These are phyloP conservation scores for Amanita muscaria DNA, from an alignment of 768 basidiomycete species.

Conservation along the genomic window DNA sequence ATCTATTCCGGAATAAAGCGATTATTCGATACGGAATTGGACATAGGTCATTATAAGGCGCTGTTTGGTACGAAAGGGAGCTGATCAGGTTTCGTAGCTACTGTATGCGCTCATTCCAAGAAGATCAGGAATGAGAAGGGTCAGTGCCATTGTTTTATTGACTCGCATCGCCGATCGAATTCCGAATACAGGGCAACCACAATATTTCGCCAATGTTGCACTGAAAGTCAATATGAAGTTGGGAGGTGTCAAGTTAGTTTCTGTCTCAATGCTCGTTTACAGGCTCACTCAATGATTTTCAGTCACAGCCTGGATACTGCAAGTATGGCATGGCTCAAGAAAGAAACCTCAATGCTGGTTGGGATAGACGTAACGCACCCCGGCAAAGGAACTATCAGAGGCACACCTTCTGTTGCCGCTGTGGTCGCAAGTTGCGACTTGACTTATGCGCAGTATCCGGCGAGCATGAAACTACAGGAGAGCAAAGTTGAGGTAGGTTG, in stretches of 20 bases:
- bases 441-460: conserved; percentile 63
- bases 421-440: conserved; percentile 72
- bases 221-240: conserved; percentile 81
- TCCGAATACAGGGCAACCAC: conserved; percentile 40
- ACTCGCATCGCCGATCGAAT: conserved; percentile 13
- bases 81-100: conserved; percentile 27
- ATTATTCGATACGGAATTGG: conserved; percentile 57
- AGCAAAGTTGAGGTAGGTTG: conserved; percentile 63
- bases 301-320: conserved; percentile 40
- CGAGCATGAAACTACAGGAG: conserved; percentile 65
- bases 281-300: background rate
- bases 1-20: conserved; percentile 74
- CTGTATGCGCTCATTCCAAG: conserved; percentile 63
- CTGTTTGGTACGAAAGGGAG: background rate
- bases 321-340: conserved; percentile 52
- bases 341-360: conserved; percentile 66
- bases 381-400: conserved; percentile 61
- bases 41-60: conserved; percentile 33
- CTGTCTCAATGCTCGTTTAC: conserved; percentile 1
- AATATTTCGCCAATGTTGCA: conserved; percentile 76
- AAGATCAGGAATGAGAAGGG: conserved; percentile 66
- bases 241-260: conserved; percentile 63
- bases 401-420: conserved; percentile 76
- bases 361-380: conserved; percentile 83
- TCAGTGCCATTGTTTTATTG: conserved; percentile 21